Base-by-base conservation (phyloP, 1,139 yeast genomes). In the Magnusiomyces ingens region DNA sequence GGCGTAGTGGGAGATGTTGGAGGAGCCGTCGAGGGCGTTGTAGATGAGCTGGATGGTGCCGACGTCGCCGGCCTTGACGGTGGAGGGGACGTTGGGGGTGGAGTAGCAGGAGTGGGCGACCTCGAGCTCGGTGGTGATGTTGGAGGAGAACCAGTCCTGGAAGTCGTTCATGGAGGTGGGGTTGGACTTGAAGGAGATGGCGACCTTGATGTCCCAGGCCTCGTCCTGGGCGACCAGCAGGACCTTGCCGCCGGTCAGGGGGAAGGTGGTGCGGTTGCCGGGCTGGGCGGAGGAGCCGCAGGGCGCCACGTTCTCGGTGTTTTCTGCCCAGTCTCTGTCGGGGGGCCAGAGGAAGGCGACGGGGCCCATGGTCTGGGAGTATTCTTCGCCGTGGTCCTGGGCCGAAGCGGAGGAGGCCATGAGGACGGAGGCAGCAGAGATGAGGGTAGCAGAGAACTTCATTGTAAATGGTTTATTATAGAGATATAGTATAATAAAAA, bases 81-180 rank as follows among this genome's bases (percentile, higher is more conserved):
- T 53, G 22, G 69, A 65, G 47, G 75, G 73, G 53, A 62, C 69
- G 50, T 72, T 74, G 49, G 75, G 75, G 62, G 72, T 59, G 58
- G 66, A 64, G 67, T 67, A 72, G 64, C 77, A 73, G 50, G 73
- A 68, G 62, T 73, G 77, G 42, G 76, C 76, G 36, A 69, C 68
- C 57, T 68, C 71, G 48, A 73, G 61, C 54, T 71, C 70, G 50
- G 60, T 62, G 42, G 74, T 60, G 51, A 72, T 68, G 57, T 72
- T 71, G 50, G 73, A 72, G 22, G 53, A 42, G 55, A 71, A 72
- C 70, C 71, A 71, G 47, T 65, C 68, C 41, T 70, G 70, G 58
- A 73, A 73, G 53, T 73, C 74, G 49, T 64, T 64, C 58, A 70
- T 69, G 11, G 67, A 54, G 4, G 66, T 66, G 52, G 77, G 76